These are phyloP conservation scores for Neurospora sp. DNA, from an alignment of 495 filamentous ascomycete genomes.

Conservation along the genomic window DNA sequence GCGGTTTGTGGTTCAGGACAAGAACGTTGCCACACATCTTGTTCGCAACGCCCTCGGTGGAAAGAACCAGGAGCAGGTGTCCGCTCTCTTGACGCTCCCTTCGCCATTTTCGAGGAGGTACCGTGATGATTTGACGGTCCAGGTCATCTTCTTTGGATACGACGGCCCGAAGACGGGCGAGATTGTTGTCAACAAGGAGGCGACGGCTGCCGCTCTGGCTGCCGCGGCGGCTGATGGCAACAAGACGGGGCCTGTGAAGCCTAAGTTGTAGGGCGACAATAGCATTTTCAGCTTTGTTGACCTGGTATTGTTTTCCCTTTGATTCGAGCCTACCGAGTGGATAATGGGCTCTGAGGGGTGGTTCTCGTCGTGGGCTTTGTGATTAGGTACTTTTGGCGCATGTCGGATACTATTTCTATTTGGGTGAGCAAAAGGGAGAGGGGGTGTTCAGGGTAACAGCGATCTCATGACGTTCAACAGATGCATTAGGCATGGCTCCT, in stretches of 20 bases:
- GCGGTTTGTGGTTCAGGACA: slow-evolving; percentile 88
- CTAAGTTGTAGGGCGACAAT: slow-evolving; percentile 24
- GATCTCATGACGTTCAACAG: background rate
- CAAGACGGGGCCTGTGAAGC: slow-evolving; percentile 34
- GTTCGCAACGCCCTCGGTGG: slow-evolving; percentile 94
- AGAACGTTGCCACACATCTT: slow-evolving; percentile 92
- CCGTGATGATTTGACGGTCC: slow-evolving; percentile 90
- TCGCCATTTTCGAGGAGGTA: slow-evolving; percentile 86
- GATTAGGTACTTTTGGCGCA: background rate
- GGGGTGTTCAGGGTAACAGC: background rate
- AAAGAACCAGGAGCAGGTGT: slow-evolving; percentile 87
- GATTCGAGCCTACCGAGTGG: background rate
- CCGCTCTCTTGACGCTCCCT: slow-evolving; percentile 82
- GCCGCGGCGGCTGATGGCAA: background rate
- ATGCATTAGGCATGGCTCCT: background rate
- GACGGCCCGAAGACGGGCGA: slow-evolving; percentile 55
- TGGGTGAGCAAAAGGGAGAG: background rate
- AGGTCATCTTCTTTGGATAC: slow-evolving; percentile 97
- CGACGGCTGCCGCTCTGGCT: slow-evolving; percentile 47
- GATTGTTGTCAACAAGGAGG: slow-evolving; percentile 75
- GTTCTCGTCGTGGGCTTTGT: background rate
- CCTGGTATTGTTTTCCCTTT: background rate
- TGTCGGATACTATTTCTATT: background rate
- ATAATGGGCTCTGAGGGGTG: background rate
- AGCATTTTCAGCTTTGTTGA: background rate